A percentile compares a stretch with the other conserved stretches of the same genome.
These are phyloP conservation scores for Cytospora piceae DNA, from an alignment of 2,329 filamentous ascomycete species.

Conservation along the genomic window DNA sequence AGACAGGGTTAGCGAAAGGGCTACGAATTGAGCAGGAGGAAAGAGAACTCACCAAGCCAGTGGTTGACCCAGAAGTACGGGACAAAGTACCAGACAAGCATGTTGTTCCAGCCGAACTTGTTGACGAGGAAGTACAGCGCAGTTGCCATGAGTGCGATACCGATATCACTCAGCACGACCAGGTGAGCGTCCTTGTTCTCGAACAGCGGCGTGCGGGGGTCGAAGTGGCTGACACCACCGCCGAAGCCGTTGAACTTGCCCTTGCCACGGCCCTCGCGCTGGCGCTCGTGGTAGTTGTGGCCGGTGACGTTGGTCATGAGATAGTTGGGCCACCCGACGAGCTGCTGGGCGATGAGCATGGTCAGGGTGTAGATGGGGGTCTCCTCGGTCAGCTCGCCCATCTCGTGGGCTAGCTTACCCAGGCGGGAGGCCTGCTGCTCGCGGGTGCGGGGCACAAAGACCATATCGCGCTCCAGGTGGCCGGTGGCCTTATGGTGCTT, in stretches of 20 bases:
- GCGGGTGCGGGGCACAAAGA: conserved; percentile 93
- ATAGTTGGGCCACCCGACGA: conserved; percentile 93
- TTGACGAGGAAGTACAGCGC: conserved; percentile 71
- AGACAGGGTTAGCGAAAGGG: conserved; percentile 12
- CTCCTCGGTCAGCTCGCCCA: conserved; percentile 90
- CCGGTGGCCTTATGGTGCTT: conserved; percentile 99
- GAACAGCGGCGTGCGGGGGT: conserved; percentile 84
- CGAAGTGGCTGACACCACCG: conserved; percentile 92
- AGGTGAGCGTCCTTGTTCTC: conserved; percentile 88
- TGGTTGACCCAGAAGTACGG: conserved; percentile 99
- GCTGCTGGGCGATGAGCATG: conserved; percentile 80
- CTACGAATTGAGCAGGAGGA: background rate
- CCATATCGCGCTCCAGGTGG: conserved; percentile 98
- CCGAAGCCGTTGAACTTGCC: conserved; percentile 86
- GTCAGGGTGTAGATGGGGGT: conserved; percentile 81
- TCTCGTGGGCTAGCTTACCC: conserved; percentile 76
- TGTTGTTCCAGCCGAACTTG: conserved; percentile 81
- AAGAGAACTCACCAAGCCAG: conserved; percentile 80
- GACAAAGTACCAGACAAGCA: conserved; percentile 91
- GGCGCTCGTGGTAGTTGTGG: conserved; percentile 90
- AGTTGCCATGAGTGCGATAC: conserved; percentile 65
- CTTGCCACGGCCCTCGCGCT: conserved; percentile 88
- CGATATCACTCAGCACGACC: conserved; percentile 85
- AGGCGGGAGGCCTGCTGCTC: conserved; percentile 77
- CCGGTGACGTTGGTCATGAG: conserved; percentile 90